A percentile compares a stretch with the other conserved stretches of the same genome.
phyloP scores from a whole-genome alignment of 176 grass and related monocot species.

The Typha latifolia region DNA sequence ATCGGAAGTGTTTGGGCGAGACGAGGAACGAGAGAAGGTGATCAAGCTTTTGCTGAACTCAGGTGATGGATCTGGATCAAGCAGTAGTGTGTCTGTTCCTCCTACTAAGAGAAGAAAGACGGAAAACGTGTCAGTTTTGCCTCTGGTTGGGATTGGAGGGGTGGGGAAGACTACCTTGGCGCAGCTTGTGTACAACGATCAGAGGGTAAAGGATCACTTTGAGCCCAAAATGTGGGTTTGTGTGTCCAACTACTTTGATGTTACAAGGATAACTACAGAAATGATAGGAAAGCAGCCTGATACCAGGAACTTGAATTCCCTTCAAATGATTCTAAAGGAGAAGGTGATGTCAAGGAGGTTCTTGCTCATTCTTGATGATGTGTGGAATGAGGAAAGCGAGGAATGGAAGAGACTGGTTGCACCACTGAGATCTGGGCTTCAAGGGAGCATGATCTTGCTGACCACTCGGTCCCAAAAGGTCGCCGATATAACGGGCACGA shows the following conservation, averaged over 20 bases:
- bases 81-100: background rate
- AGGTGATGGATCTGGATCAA: background rate
- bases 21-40: background rate
- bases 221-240: constrained; percentile 25
- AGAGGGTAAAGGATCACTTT: constrained; percentile 8
- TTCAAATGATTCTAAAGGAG: constrained; percentile 3
- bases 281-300: background rate
- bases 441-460: constrained; percentile 27
- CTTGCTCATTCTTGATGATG: constrained; percentile 26
- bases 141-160: too few relatives aligned
- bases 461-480: constrained; percentile 22
- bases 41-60: background rate
- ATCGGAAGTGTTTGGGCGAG: background rate
- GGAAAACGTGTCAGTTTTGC: constrained; percentile 7
- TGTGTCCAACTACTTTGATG: constrained; percentile 28
- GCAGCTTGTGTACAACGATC: constrained; percentile 18
- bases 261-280: constrained; percentile 21
- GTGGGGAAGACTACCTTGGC: constrained; percentile 34
- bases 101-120: constrained; percentile 8
- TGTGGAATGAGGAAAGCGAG: constrained; percentile 17
- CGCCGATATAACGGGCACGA: background rate
- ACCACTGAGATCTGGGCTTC: background rate
- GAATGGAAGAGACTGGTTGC: constrained; percentile 13
- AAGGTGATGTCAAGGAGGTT: background rate
- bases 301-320: constrained; percentile 4